phyloP scores from a whole-genome alignment of 163 green algal genomes.

The Dunaliella salina region DNA sequence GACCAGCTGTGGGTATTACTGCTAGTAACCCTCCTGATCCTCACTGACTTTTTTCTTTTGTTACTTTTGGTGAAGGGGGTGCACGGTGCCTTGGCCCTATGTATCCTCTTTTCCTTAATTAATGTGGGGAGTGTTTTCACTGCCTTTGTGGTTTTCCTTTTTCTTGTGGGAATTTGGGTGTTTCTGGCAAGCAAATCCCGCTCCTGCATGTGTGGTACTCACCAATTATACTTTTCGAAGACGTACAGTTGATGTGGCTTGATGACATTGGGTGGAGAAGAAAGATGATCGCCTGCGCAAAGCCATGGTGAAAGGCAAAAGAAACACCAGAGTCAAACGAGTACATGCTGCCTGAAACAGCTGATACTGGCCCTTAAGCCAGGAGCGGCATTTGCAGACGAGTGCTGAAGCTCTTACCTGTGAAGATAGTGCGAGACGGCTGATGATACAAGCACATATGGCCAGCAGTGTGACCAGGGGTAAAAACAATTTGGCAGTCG shows the following conservation, averaged over 20 bases:
- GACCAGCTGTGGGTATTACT: no score
- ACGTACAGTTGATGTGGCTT: background rate
- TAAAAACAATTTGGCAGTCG: conserved; percentile 21
- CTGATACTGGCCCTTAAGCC: background rate
- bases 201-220: background rate
- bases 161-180: no score
- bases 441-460: conserved; percentile 27
- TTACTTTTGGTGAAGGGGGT: no score
- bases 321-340: background rate
- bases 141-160: no score
- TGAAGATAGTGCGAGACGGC: conserved; percentile 7
- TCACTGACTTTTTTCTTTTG: no score
- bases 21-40: no score
- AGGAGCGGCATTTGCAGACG: background rate
- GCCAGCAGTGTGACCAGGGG: conserved; percentile 24
- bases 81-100: no score
- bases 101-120: no score
- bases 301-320: no score
- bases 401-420: background rate
- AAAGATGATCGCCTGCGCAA: background rate
- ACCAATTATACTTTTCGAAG: conserved; percentile 42
- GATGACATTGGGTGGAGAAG: background rate
- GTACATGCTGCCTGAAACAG: background rate
- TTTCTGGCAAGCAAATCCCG: conserved; percentile 23
- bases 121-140: no score